These are phyloP conservation scores for Naganishia liquefaciens DNA, from an alignment of 1,284 basidiomycete species.

Conservation along the genomic window DNA sequence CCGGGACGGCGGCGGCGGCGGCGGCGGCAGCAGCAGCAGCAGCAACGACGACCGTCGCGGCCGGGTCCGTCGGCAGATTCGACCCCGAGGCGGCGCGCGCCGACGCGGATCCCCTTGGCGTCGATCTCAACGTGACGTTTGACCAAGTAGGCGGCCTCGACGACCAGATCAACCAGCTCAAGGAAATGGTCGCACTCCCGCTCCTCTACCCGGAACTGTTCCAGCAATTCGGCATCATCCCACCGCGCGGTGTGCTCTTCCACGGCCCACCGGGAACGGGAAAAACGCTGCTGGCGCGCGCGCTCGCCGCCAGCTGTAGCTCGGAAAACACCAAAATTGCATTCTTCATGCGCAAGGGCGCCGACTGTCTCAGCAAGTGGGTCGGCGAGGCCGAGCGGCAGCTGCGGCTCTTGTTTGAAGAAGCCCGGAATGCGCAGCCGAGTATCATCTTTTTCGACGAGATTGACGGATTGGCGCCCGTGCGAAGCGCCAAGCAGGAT, in stretches of 20 bases:
- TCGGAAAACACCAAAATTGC: conserved; percentile 87
- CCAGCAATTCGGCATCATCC: conserved; percentile 90
- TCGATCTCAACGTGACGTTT: conserved; percentile 91
- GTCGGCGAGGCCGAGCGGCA: conserved; percentile 98
- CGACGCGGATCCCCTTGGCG: conserved; percentile 92
- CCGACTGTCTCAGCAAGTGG: conserved; percentile 98
- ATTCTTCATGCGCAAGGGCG: conserved; percentile 99
- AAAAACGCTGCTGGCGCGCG: conserved; percentile 89
- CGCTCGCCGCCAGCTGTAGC: conserved; percentile 89
- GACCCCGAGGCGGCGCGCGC: conserved; percentile 68
- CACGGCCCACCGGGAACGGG: conserved; percentile 95
- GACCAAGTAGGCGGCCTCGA: conserved; percentile 97
- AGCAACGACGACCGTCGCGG: conserved; percentile 60
- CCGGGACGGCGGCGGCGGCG: conserved; percentile 57
- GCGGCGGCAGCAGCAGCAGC: too few species aligned
- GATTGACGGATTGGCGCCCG: conserved; percentile 97
- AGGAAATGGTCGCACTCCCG: conserved; percentile 97
- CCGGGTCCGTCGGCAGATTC: conserved; percentile 56
- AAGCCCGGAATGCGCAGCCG: conserved; percentile 88
- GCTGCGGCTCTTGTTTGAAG: conserved; percentile 91
- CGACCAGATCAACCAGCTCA: conserved; percentile 92
- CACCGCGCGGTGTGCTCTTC: conserved; percentile 94
- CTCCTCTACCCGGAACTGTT: conserved; percentile 97
- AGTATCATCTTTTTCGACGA: conserved; percentile 99
- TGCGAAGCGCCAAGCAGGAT: conserved; percentile 96